Evolutionary conservation across 2,329 filamentous ascomycete species (phyloP).

Genomic region (Sclerotinia minor): DNA sequence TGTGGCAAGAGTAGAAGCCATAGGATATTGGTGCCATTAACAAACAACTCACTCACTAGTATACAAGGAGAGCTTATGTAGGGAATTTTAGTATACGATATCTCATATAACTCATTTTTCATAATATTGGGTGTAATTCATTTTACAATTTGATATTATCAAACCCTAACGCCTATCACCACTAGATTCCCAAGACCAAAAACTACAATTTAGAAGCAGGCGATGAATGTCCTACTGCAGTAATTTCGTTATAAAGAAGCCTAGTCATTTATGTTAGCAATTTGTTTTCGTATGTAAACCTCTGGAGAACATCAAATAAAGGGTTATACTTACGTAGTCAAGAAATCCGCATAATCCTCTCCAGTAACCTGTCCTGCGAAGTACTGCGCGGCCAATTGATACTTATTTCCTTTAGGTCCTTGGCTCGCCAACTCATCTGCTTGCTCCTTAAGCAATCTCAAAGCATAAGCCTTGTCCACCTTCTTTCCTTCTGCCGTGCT

Average conservation of each 20-base stretch:
- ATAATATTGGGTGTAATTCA: too few relatives aligned
- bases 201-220: conserved; percentile 41
- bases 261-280: conserved; percentile 47
- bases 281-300: too few relatives aligned
- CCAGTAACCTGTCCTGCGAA: conserved; percentile 91
- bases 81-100: too few relatives aligned
- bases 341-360: conserved; percentile 95
- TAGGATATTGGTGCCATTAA: too few relatives aligned
- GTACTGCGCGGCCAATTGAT: conserved; percentile 84
- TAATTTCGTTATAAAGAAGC: conserved; percentile 85
- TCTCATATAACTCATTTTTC: too few relatives aligned
- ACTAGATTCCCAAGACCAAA: not conserved
- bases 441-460: conserved; percentile 84
- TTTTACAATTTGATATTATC: too few relatives aligned
- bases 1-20: too few relatives aligned
- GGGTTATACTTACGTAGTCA: conserved; percentile 67
- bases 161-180: not conserved
- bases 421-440: conserved; percentile 72
- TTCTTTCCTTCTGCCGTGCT: conserved; percentile 84
- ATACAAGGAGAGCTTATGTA: too few relatives aligned
- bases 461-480: conserved; percentile 88
- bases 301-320: not conserved
- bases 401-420: conserved; percentile 88
- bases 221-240: conserved; percentile 57
- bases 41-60: too few relatives aligned